Evolutionary conservation across 257 asterid species (phyloP).

Genomic region (Solanum pinnatisectum): DNA sequence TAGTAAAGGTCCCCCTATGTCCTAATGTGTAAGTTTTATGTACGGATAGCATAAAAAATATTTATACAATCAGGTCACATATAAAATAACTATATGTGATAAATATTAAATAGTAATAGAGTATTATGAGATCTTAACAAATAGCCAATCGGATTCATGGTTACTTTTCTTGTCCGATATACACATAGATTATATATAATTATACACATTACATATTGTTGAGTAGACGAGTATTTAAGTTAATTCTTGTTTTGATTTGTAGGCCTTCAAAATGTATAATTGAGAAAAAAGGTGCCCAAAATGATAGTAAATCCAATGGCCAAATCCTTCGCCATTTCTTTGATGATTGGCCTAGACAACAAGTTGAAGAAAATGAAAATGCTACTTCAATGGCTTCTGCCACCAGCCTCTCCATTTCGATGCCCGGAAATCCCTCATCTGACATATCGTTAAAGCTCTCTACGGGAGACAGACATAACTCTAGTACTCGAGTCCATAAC

Average conservation of each 20-base stretch:
- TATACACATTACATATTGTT: neutral
- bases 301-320: slow-evolving; percentile 16
- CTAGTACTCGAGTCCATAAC: slow-evolving; percentile 2
- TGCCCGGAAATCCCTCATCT: slow-evolving; percentile 40
- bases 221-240: neutral
- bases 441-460: slow-evolving; percentile 76
- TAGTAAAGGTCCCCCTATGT: neutral
- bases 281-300: slow-evolving; percentile 23
- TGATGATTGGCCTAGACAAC: slow-evolving; percentile 72
- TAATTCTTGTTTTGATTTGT: neutral
- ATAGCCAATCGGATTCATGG: neutral
- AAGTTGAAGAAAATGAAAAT: slow-evolving; percentile 30
- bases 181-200: neutral
- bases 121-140: neutral
- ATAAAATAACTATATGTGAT: neutral
- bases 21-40: neutral
- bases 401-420: slow-evolving; percentile 53
- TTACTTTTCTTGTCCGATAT: neutral
- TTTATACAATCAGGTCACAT: neutral
- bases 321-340: slow-evolving; percentile 62
- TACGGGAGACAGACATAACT: slow-evolving; percentile 33
- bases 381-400: slow-evolving; percentile 17
- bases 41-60: neutral
- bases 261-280: slow-evolving; percentile 39
- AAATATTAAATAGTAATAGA: neutral